Conservation (phyloP, 371 early-diverging fungal genomes). For the Conidiobolus coronatus region DNA sequence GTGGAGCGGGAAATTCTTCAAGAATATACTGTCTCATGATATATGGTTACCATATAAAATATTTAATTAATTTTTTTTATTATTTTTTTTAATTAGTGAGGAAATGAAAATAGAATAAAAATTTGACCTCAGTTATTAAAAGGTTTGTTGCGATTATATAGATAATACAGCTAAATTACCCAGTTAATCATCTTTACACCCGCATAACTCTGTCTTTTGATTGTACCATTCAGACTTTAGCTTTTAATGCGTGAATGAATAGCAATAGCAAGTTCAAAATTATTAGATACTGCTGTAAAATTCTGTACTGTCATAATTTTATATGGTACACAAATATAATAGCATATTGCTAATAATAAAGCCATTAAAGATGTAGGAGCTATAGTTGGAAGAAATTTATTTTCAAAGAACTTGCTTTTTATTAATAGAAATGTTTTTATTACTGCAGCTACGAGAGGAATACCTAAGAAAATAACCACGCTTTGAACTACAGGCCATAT, state of each 20-base stretch:
- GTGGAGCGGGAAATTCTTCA: too few species aligned
- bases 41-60: too few species aligned
- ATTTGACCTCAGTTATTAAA: too few species aligned
- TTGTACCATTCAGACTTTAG: too few species aligned
- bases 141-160: too few species aligned
- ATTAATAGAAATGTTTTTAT: conserved; percentile 23
- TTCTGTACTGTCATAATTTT: conserved; percentile 25
- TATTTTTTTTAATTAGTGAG: too few species aligned
- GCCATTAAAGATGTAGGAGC: conserved; percentile 16
- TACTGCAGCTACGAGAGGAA: conserved; percentile 32
- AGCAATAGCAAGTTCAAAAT: conserved; percentile 54
- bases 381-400: not conserved
- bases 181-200: too few species aligned
- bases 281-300: conserved; percentile 49
- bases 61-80: too few species aligned
- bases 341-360: conserved; percentile 23
- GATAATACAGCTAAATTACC: too few species aligned
- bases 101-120: too few species aligned
- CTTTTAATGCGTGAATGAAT: conserved; percentile 16
- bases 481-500: conserved; percentile 29
- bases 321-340: conserved; percentile 14
- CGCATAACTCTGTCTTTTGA: too few species aligned
- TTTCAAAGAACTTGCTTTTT: conserved; percentile 14
- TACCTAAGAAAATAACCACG: conserved; percentile 43
- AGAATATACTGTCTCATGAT: too few species aligned